Evolutionary conservation across 768 basidiomycete species (phyloP).

Genomic region (Leccinum rimulosum): DNA sequence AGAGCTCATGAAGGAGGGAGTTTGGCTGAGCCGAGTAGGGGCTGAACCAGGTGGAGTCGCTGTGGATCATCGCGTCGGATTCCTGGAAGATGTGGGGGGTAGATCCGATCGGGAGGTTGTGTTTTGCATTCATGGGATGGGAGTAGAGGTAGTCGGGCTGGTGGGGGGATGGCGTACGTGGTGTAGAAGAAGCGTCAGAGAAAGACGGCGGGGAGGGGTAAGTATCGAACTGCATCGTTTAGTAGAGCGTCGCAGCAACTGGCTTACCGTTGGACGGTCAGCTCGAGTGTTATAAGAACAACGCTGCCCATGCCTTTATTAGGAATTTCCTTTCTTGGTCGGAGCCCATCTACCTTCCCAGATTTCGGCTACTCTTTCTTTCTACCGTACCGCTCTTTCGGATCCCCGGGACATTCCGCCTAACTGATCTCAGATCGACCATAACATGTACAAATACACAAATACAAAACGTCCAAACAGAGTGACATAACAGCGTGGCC

Average conservation of each 20-base stretch:
- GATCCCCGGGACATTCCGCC: conserved; percentile 33
- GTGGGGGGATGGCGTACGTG: conserved; percentile 71
- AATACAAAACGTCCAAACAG: conserved; percentile 17
- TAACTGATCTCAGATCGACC: conserved; percentile 29
- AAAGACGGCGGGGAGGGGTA: conserved; percentile 52
- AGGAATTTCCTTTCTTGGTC: conserved; percentile 24
- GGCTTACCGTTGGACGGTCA: conserved; percentile 9
- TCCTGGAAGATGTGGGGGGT: conserved; percentile 51
- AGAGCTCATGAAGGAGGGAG: conserved; percentile 70
- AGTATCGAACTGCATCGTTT: conserved; percentile 54
- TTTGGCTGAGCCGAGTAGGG: conserved; percentile 36
- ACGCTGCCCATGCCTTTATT: conserved; percentile 25
- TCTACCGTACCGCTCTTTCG: conserved; percentile 34
- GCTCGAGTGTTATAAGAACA: conserved; percentile 33
- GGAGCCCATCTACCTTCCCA: conserved; percentile 31
- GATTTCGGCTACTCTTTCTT: conserved; percentile 39
- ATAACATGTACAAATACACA: conserved; percentile 10
- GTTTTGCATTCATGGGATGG: conserved; percentile 36
- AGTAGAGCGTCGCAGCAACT: conserved; percentile 23
- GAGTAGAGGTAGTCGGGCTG: conserved; percentile 34
- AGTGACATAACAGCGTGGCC: conserved; percentile 32
- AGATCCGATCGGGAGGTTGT: conserved; percentile 38
- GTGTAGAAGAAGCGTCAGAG: conserved; percentile 64
- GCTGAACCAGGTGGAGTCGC: conserved; percentile 36
- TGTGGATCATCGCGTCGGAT: conserved; percentile 35